A percentile compares a stretch with the other conserved stretches of the same genome.
Evolutionary conservation across 2,329 filamentous ascomycete genomes (phyloP).

Genomic region (Dothideomycetidae sp.): DNA sequence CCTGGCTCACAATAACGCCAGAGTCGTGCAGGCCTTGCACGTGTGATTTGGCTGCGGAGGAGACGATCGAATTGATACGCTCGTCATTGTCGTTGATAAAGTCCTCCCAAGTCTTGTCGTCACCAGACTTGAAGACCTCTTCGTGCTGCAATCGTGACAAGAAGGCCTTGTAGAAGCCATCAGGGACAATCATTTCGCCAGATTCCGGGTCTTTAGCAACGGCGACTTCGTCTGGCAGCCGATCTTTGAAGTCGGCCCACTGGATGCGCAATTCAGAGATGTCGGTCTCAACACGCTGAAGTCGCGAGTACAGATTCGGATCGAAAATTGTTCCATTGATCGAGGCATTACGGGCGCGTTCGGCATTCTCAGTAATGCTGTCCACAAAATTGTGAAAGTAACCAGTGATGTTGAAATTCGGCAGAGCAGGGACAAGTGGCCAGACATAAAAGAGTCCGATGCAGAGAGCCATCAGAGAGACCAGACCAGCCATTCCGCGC

Average conservation of each 20-base stretch:
- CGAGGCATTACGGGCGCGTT: constrained; percentile 2
- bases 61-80: constrained; percentile 25
- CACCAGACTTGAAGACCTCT: constrained; percentile 30
- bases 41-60: constrained; percentile 20
- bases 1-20: constrained; percentile 12
- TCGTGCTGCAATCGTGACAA: constrained; percentile 40
- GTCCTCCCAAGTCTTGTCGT: constrained; percentile 21
- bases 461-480: no score
- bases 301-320: constrained; percentile 1
- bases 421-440: not conserved
- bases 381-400: constrained; percentile 2
- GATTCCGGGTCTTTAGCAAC: constrained; percentile 36
- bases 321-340: constrained; percentile 6
- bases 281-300: constrained; percentile 2
- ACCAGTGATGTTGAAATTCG: constrained; percentile 5
- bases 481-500: no score
- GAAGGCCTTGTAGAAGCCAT: constrained; percentile 53
- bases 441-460: no score
- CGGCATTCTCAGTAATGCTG: constrained; percentile 8
- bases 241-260: constrained; percentile 25
- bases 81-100: constrained; percentile 24
- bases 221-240: constrained; percentile 44
- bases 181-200: constrained; percentile 41
- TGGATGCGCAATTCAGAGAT: constrained; percentile 12
- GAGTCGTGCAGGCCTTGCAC: constrained; percentile 10